These are phyloP conservation scores for Agarophyton chilense DNA, from an alignment of 23 red algal species.

Conservation along the genomic window DNA sequence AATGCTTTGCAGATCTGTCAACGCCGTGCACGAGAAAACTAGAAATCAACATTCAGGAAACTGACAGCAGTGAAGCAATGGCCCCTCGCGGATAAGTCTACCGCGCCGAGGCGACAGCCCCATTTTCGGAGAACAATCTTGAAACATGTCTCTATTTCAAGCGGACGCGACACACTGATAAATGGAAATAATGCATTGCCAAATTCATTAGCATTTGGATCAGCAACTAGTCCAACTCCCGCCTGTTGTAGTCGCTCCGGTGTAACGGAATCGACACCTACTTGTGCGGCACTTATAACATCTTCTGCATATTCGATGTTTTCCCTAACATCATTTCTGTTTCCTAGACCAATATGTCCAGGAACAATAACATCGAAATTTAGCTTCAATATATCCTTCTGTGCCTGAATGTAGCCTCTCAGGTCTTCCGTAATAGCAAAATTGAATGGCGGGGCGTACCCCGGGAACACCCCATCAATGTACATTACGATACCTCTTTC, in stretches of 20 bases:
- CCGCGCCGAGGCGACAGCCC: slow-evolving; percentile 52
- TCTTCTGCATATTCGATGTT: neutral
- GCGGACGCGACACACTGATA: neutral
- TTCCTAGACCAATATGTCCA: slow-evolving; percentile 22
- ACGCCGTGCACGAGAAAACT: too few species aligned
- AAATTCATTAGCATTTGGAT: slow-evolving; percentile 13
- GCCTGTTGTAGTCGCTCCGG: neutral
- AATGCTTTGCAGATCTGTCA: too few species aligned
- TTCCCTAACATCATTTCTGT: neutral
- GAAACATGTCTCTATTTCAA: slow-evolving; percentile 27
- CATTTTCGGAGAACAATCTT: slow-evolving; percentile 36
- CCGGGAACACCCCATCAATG: slow-evolving; percentile 51
- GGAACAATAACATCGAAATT: slow-evolving; percentile 25
- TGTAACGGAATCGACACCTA: neutral
- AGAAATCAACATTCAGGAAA: slow-evolving; percentile 40
- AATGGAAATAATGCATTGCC: slow-evolving; percentile 42
- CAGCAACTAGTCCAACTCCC: neutral
- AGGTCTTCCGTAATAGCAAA: slow-evolving; percentile 39
- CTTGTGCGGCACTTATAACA: slow-evolving; percentile 18
- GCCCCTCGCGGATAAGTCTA: slow-evolving; percentile 19
- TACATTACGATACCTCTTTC: neutral
- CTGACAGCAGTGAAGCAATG: slow-evolving; percentile 45
- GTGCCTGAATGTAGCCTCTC: neutral
- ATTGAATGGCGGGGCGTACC: neutral
- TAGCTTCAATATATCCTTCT: slow-evolving; percentile 5